Percentiles rank a stretch among this genome's conserved stretches.
Conservation (phyloP, 2,329 filamentous ascomycete species). For the Calonectria hawksworthii region DNA sequence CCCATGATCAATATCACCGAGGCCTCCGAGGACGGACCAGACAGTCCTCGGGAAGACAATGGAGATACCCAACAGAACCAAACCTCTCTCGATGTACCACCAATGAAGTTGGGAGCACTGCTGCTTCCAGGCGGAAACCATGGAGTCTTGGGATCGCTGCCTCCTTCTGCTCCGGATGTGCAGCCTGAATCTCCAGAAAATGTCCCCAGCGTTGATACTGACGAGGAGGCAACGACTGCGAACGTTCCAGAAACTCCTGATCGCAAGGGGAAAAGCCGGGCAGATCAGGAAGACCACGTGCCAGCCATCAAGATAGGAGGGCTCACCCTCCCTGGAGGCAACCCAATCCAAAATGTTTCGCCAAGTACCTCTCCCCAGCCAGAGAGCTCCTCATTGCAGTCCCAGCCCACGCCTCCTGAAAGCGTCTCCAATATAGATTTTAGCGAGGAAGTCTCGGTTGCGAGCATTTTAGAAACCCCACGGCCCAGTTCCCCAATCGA, state of each 20-base stretch:
- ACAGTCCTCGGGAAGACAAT: not conserved
- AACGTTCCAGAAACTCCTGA: not conserved
- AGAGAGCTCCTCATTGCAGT: not conserved
- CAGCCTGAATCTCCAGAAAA: not conserved
- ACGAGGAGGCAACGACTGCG: not conserved
- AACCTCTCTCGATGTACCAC: not conserved
- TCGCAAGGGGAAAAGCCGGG: not conserved
- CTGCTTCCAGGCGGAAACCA: not conserved
- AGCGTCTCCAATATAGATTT: not conserved
- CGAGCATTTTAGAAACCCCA: not conserved
- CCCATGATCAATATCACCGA: not conserved
- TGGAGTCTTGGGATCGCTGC: not conserved
- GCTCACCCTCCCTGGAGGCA: constrained; percentile 33
- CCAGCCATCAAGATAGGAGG: constrained; percentile 3
- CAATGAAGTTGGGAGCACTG: not conserved
- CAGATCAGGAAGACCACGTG: not conserved
- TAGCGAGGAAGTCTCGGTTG: not conserved
- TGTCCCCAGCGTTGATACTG: too few relatives aligned
- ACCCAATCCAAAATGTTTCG: not conserved
- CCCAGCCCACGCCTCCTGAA: not conserved
- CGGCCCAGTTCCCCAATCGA: not conserved
- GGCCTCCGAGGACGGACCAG: not conserved
- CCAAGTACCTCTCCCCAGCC: not conserved
- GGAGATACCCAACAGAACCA: not conserved
- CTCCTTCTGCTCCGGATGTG: too few relatives aligned